Evolutionary conservation across 2,329 filamentous ascomycete genomes (phyloP).

Genomic region (Trichoderma polysporum): DNA sequence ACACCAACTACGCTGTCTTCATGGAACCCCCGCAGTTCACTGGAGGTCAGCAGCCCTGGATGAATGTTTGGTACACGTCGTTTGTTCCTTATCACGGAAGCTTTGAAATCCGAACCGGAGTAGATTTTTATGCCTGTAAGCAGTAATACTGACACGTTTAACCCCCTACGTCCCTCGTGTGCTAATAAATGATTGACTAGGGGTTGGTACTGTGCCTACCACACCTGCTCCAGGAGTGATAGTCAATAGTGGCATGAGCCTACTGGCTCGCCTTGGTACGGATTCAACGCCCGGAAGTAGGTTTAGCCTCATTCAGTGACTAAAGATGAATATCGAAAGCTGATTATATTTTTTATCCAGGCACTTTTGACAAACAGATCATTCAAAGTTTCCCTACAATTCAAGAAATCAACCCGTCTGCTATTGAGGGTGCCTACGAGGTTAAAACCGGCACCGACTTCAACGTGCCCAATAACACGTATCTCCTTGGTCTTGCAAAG

Average conservation of each 20-base stretch:
- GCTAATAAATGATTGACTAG: not conserved
- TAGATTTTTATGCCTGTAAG: conserved; percentile 17
- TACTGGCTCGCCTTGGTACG: conserved; percentile 2
- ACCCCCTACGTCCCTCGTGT: too few species aligned
- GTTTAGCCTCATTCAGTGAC: not conserved
- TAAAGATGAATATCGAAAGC: too few species aligned
- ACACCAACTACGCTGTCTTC: conserved; percentile 18
- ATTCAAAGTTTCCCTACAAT: conserved; percentile 1
- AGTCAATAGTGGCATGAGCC: conserved; percentile 1
- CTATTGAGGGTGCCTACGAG: not conserved
- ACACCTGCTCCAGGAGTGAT: conserved; percentile 4
- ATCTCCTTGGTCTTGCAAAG: conserved; percentile 16
- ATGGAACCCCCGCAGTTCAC: conserved; percentile 11
- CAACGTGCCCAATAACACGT: not conserved
- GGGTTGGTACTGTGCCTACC: conserved; percentile 2
- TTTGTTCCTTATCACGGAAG: conserved; percentile 4
- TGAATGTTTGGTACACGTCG: conserved; percentile 18
- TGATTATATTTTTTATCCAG: not conserved
- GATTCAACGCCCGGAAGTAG: not conserved
- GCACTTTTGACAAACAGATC: conserved; percentile 4
- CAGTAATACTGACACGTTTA: too few species aligned
- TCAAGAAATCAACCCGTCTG: not conserved
- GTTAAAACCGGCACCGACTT: conserved; percentile 8
- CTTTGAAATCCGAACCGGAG: conserved; percentile 5
- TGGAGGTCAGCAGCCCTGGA: not conserved